Evolutionary conservation across 345 rosid species (phyloP).

Genomic region (Camelina neglecta): DNA sequence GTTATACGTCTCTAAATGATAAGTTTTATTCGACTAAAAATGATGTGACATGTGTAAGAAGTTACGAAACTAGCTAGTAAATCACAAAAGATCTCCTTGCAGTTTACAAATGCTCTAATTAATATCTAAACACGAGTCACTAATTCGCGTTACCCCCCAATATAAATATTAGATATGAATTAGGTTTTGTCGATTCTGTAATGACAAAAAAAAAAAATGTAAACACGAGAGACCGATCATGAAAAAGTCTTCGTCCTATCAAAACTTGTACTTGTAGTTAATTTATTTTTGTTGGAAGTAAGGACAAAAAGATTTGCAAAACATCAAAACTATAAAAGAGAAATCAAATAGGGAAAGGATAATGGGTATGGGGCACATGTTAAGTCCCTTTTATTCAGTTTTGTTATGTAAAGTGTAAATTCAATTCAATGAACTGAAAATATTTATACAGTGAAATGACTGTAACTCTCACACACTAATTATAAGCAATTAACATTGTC

Average conservation of each 20-base stretch:
- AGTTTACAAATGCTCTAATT: not conserved
- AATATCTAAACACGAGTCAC: no score
- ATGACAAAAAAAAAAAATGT: no score
- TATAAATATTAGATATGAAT: no score
- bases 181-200: no score
- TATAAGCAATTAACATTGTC: not conserved
- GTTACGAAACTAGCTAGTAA: not conserved
- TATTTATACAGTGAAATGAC: not conserved
- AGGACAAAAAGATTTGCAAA: conserved; percentile 20
- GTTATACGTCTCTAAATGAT: conserved; percentile 3
- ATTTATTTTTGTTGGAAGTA: not conserved
- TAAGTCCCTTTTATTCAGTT: not conserved
- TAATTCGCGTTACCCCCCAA: no score
- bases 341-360: conserved; percentile 1
- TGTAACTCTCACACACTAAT: not conserved
- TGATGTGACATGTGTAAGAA: not conserved
- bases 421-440: not conserved
- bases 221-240: not conserved
- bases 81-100: not conserved
- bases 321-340: conserved; percentile 1
- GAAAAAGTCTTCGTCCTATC: not conserved
- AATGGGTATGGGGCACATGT: not conserved
- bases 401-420: not conserved
- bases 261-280: not conserved
- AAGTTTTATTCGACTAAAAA: not conserved